A percentile compares a stretch with the other conserved stretches of the same genome.
Evolutionary conservation across 2,329 filamentous ascomycete genomes (phyloP).

Genomic region (Akanthomyces dipterigenus): DNA sequence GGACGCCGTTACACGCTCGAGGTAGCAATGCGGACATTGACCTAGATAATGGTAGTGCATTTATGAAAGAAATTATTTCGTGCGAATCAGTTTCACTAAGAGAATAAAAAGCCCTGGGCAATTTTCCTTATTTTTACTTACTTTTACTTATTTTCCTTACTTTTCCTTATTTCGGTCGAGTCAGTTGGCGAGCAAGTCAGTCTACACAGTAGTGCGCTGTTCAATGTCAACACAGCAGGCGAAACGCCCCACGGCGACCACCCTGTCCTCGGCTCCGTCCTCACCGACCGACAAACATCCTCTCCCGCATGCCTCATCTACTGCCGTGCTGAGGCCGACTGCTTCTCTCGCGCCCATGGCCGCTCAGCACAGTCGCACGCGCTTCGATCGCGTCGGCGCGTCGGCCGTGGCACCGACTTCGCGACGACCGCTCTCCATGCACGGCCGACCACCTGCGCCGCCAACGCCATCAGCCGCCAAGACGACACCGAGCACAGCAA

Average conservation of each 20-base stretch:
- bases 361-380: slow-evolving; percentile 8
- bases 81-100: too few species aligned
- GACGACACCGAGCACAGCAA: not conserved
- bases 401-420: not conserved
- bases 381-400: slow-evolving; percentile 3
- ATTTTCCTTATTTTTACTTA: too few species aligned
- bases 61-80: too few species aligned
- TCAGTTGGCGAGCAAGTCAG: too few species aligned
- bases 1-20: too few species aligned
- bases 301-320: not conserved
- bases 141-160: too few species aligned
- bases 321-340: not conserved
- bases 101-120: too few species aligned
- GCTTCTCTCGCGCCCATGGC: slow-evolving; percentile 1
- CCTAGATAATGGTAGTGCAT: too few species aligned
- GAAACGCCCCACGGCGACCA: not conserved
- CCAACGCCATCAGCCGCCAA: not conserved
- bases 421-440: slow-evolving; percentile 5
- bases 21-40: too few species aligned
- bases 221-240: not conserved
- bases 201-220: not conserved
- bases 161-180: too few species aligned
- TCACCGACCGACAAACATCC: not conserved
- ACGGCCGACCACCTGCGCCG: not conserved
- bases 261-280: not conserved